Evolutionary conservation across 371 early-diverging fungal genomes (phyloP), one percentile per base, ranked within the genome.

Genomic region (Circinella umbellata): DNA sequence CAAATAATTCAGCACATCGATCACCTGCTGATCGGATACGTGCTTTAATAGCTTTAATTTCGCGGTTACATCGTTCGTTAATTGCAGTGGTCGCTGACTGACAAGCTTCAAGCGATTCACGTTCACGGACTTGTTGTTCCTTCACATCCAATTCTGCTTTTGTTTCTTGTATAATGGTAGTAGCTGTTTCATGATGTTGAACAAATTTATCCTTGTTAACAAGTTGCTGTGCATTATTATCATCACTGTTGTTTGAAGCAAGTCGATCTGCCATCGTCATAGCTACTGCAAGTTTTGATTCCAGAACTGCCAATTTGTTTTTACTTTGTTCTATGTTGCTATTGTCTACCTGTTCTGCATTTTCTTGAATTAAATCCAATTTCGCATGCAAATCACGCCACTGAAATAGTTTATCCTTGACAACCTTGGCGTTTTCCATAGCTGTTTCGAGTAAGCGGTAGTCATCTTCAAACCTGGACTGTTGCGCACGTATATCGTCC

Each of bases 301-400:
- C 67, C 15, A 59, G n/a, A 9, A 27, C 67, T n/a, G 39, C 46
- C 4, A 66, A 35, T n/a, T 55, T 17, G 9, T 36, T 15, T 13
- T 66, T 48, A 9, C 34, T 18, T 42, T 63, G 34, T 27, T 63
- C 47, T 13, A 46, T 27, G 34, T 42, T 15, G 6, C 36, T 53
- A 49, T 18, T 36, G 51, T 64, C 51, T 8, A 36, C 17, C 35
- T 51, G 18, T 1, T 0, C 20, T 4, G 35, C 27, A 9, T 18
- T 51, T 17, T 15, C 38, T 17, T 55, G 38, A 14, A 69, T 62
- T n/a, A 38, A 36, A 14, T 51, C 18, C 46, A 69, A 55, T 55
- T 49, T 69, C 8, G 42, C 27, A 55, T 69, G 69, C 36, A 69
- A 35, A 15, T 69, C 70, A 18, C 35, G 14, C 70, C 70, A 69